Percentiles rank a stretch among this genome's conserved stretches.
phyloP scores from a whole-genome alignment of 345 rosid genomes.

The Leavenworthia alabamica region DNA sequence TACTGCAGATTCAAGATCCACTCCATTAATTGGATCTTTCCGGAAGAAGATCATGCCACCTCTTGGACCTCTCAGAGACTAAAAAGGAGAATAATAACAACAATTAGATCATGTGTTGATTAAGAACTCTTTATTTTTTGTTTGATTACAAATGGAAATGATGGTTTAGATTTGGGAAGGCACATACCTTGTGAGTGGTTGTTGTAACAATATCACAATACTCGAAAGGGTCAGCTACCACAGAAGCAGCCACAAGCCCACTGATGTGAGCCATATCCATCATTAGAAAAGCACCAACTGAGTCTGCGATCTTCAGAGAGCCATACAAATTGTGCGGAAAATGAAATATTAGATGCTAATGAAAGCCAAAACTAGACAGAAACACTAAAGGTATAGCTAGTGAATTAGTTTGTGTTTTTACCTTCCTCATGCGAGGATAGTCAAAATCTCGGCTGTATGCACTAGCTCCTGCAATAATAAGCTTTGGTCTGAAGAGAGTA shows the following conservation, averaged over 20 bases:
- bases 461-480: slow-evolving; percentile 94
- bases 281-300: slow-evolving; percentile 91
- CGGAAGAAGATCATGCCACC: slow-evolving; percentile 98
- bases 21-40: slow-evolving; percentile 71
- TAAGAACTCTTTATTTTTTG: too few species aligned
- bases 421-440: slow-evolving; percentile 91
- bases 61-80: slow-evolving; percentile 98
- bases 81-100: neutral
- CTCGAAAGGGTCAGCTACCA: slow-evolving; percentile 76
- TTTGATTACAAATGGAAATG: too few species aligned
- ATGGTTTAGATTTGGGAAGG: neutral
- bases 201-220: slow-evolving; percentile 92
- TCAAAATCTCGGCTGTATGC: slow-evolving; percentile 95
- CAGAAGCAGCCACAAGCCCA: slow-evolving; percentile 94
- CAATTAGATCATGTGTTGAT: neutral
- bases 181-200: slow-evolving; percentile 77
- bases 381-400: neutral
- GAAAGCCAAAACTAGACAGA: neutral
- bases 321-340: slow-evolving; percentile 8
- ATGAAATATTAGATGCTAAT: too few species aligned
- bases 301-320: slow-evolving; percentile 73
- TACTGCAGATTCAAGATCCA: slow-evolving; percentile 72
- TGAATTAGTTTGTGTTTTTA: slow-evolving; percentile 21
- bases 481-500: slow-evolving; percentile 77
- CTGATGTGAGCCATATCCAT: slow-evolving; percentile 99